Percentiles rank a stretch among this genome's conserved stretches.
These are phyloP conservation scores for Yarrowia keelungensis DNA, from an alignment of 805 yeast genomes.

Conservation along the genomic window DNA sequence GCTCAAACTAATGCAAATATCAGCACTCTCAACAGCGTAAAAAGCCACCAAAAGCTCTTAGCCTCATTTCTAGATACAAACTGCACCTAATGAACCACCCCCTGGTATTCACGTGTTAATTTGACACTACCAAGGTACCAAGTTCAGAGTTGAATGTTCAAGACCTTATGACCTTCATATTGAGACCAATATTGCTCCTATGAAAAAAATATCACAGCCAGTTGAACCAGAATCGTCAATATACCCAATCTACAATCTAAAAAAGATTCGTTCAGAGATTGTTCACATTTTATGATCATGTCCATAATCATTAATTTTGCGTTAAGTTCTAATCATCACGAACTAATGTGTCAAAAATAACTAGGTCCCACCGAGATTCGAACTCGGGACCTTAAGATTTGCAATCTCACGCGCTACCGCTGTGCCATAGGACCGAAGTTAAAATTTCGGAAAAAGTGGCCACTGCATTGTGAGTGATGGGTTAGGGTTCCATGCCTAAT, in stretches of 20 bases:
- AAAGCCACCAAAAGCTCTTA: no score
- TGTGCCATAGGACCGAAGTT: conserved; percentile 38
- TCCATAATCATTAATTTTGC: conserved; percentile 37
- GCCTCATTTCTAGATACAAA: no score
- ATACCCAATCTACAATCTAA: not conserved
- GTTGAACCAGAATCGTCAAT: no score
- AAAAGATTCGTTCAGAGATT: conserved; percentile 39
- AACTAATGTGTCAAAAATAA: conserved; percentile 5
- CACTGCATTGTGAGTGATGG: not conserved
- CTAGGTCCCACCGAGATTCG: conserved; percentile 39
- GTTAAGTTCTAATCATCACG: conserved; percentile 39
- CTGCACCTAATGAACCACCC: no score
- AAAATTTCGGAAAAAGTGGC: conserved; percentile 9
- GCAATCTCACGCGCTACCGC: conserved; percentile 40
- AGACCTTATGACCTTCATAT: no score
- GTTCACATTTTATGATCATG: conserved; percentile 39
- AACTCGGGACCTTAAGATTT: conserved; percentile 40
- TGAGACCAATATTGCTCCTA: no score
- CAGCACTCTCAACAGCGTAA: no score
- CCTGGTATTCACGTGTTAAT: no score
- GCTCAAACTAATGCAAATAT: no score
- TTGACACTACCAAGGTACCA: no score
- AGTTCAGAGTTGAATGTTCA: no score
- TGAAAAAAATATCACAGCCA: no score
- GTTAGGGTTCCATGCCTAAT: conserved; percentile 2